These are phyloP conservation scores for Astragalus glycyphyllos DNA, from an alignment of 306 rosid genomes.

Conservation along the genomic window DNA sequence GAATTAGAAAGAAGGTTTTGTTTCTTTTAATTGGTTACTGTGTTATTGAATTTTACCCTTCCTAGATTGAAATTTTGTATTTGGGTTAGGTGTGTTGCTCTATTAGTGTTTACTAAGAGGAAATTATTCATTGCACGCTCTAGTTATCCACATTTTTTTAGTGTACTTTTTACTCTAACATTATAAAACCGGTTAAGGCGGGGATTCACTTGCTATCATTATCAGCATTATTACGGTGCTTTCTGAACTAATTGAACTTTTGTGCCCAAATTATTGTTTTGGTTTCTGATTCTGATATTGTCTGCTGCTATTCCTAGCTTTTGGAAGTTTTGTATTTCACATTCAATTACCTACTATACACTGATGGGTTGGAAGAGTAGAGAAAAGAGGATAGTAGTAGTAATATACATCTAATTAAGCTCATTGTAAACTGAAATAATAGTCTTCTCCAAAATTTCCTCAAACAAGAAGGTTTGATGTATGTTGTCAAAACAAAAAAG, in stretches of 20 bases:
- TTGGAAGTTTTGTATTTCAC: not conserved
- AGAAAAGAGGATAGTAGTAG: not conserved
- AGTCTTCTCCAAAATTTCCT: not conserved
- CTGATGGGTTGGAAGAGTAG: not conserved
- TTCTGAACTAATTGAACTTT: not conserved
- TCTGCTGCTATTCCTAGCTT: not conserved
- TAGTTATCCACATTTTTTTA: not conserved
- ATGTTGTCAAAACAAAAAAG: too few relatives aligned
- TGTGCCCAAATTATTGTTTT: constrained; percentile 6
- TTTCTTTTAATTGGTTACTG: not conserved
- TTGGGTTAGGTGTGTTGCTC: not conserved
- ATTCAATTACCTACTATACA: not conserved
- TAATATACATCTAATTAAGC: not conserved
- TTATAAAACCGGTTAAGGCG: constrained; percentile 1
- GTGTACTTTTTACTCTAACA: not conserved
- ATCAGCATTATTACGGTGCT: not conserved
- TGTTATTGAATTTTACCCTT: constrained; percentile 19
- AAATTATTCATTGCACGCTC: not conserved
- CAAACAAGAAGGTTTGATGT: not conserved
- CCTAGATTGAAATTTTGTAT: not conserved
- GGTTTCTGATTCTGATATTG: not conserved
- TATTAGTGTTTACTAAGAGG: constrained; percentile 34
- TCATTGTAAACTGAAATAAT: not conserved
- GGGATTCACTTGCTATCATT: not conserved
- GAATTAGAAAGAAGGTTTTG: not conserved